phyloP scores from a whole-genome alignment of 345 rosid species.

The Eucalyptus regnans region DNA sequence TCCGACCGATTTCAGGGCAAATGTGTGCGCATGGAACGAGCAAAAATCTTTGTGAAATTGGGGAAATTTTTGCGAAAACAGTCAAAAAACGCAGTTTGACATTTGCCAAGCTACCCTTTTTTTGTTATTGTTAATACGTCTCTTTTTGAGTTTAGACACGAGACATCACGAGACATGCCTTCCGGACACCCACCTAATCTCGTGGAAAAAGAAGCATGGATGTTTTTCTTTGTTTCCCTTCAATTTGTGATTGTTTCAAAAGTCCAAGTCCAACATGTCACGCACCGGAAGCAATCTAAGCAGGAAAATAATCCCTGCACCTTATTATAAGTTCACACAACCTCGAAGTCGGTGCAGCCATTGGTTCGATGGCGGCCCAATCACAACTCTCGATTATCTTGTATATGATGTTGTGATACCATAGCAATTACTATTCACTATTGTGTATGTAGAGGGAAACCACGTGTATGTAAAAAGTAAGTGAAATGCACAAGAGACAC shows the following conservation, averaged over 20 bases:
- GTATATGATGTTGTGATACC: rapidly evolving
- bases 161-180: neutral
- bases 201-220: neutral
- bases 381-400: rapidly evolving
- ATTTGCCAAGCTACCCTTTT: neutral
- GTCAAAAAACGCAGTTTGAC: neutral
- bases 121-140: neutral
- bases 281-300: neutral
- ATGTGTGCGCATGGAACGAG: neutral
- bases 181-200: neutral
- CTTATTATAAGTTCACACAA: neutral
- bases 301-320: neutral
- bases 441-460: too few relatives aligned
- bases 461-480: too few relatives aligned
- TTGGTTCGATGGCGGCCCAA: neutral
- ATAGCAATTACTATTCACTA: too few relatives aligned
- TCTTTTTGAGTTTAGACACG: neutral
- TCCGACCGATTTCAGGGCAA: neutral
- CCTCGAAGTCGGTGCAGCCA: neutral
- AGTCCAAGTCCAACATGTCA: neutral
- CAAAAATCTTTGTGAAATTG: neutral
- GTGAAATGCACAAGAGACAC: too few relatives aligned
- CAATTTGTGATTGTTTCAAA: neutral
- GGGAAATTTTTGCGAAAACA: neutral
- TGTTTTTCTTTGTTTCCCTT: neutral